These are phyloP conservation scores for Neurospora sp. DNA, from an alignment of 495 filamentous ascomycete genomes.

Conservation along the genomic window DNA sequence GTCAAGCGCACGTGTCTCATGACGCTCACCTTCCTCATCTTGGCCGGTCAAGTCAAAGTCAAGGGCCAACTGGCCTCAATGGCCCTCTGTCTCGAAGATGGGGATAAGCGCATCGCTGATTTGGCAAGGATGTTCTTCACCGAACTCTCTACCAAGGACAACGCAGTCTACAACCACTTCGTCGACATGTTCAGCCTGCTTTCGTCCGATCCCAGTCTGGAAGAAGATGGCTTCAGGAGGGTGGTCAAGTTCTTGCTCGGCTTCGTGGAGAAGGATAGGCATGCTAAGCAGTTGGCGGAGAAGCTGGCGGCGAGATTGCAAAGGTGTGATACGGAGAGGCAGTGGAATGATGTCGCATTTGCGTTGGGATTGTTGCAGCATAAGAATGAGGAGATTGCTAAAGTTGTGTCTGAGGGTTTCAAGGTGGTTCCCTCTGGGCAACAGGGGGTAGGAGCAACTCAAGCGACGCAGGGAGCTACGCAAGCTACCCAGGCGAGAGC, in stretches of 20 bases:
- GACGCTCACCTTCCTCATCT: constrained; percentile 95
- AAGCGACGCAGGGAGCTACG: neutral
- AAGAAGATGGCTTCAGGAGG: constrained; percentile 71
- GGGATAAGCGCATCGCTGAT: constrained; percentile 86
- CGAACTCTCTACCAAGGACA: constrained; percentile 93
- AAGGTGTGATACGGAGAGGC: constrained; percentile 81
- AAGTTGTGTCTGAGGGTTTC: constrained; percentile 73
- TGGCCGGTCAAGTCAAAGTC: constrained; percentile 97
- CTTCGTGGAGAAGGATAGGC: constrained; percentile 99
- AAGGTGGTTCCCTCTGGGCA: constrained; percentile 57
- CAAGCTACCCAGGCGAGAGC: neutral
- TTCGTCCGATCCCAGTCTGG: constrained; percentile 68
- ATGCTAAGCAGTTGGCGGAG: constrained; percentile 88
- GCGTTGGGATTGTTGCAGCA: constrained; percentile 81
- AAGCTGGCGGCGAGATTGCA: constrained; percentile 84
- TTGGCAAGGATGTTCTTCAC: constrained; percentile 97
- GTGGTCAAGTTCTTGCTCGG: constrained; percentile 89
- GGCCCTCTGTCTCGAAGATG: constrained; percentile 96
- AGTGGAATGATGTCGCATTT: constrained; percentile 96
- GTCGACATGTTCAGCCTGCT: constrained; percentile 97
- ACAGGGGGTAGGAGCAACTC: neutral
- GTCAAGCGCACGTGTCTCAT: constrained; percentile 98
- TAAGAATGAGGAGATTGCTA: constrained; percentile 95
- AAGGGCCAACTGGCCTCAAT: constrained; percentile 99
- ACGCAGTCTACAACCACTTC: constrained; percentile 98